Evolutionary conservation across 192 early-diverging fungal genomes (phyloP).

Genomic region (Entrophospora sp.): DNA sequence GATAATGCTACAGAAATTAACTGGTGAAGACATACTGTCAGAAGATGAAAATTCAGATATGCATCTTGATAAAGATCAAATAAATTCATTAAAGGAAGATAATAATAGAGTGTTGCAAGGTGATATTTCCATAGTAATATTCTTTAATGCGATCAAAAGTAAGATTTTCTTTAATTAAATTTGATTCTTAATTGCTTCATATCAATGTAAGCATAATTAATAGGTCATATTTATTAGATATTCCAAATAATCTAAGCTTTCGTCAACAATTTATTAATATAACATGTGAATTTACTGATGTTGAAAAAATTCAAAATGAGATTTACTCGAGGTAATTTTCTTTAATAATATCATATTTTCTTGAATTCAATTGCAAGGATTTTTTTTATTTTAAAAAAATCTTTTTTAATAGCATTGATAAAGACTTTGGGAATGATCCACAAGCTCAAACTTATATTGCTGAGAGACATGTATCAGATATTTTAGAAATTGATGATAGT

Average conservation of each 20-base stretch:
- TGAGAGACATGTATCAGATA: neutral
- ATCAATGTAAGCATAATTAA: too few species aligned
- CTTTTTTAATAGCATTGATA: conserved; percentile 32
- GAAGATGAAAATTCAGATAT: too few species aligned
- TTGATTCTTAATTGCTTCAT: too few species aligned
- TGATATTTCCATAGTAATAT: conserved; percentile 67
- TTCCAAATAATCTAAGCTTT: conserved; percentile 66
- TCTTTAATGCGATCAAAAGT: conserved; percentile 72
- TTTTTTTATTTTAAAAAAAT: conserved; percentile 15
- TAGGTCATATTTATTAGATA: too few species aligned
- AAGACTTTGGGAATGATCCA: conserved; percentile 50
- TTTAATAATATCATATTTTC: too few species aligned
- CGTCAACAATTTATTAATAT: conserved; percentile 64
- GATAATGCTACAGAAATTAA: conserved; percentile 46
- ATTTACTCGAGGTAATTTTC: conserved; percentile 19
- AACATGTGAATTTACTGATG: conserved; percentile 45
- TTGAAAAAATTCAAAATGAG: conserved; percentile 33
- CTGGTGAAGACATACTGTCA: conserved; percentile 39
- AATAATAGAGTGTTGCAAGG: conserved; percentile 62
- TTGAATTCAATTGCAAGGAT: too few species aligned
- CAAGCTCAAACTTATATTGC: conserved; percentile 47
- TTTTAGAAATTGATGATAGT: neutral
- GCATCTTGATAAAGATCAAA: conserved; percentile 31
- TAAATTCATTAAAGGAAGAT: conserved; percentile 43
- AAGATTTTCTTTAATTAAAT: too few species aligned